Percentiles rank a stretch among this genome's conserved stretches.
phyloP scores from a whole-genome alignment of 768 basidiomycete genomes.

The Suillus americanus region DNA sequence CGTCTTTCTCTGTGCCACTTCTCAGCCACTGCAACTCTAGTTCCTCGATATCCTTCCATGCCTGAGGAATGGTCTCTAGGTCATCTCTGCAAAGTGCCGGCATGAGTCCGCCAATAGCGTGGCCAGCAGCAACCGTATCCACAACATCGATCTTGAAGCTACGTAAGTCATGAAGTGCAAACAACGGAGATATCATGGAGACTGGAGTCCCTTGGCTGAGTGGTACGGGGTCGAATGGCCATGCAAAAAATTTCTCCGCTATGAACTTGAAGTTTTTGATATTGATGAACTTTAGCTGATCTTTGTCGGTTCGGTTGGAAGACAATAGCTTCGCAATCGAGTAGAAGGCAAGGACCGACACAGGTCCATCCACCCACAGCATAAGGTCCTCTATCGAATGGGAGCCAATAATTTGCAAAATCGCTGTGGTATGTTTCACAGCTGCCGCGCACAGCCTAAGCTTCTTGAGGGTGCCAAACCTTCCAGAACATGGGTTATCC shows the following conservation, averaged over 20 bases:
- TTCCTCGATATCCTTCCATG: background rate
- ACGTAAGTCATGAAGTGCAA: background rate
- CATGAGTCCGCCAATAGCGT: background rate
- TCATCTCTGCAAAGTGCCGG: background rate
- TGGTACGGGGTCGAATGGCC: background rate
- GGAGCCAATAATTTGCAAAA: background rate
- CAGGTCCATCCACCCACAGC: background rate
- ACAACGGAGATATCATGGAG: background rate
- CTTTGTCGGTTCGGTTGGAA: background rate
- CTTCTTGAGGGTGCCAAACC: background rate
- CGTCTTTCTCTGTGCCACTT: background rate
- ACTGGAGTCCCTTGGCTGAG: background rate
- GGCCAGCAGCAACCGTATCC: background rate
- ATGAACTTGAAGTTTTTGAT: background rate
- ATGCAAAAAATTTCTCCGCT: background rate
- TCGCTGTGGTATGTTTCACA: background rate
- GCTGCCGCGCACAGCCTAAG: background rate
- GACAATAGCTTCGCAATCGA: background rate
- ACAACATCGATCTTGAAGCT: background rate
- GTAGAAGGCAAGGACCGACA: background rate
- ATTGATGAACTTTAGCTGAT: background rate
- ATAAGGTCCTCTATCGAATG: background rate
- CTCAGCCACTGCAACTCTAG: background rate
- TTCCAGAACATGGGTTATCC: background rate
- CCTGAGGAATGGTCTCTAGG: background rate